Conservation (phyloP, 2,329 filamentous ascomycete species). For the Scytalidium lignicola region DNA sequence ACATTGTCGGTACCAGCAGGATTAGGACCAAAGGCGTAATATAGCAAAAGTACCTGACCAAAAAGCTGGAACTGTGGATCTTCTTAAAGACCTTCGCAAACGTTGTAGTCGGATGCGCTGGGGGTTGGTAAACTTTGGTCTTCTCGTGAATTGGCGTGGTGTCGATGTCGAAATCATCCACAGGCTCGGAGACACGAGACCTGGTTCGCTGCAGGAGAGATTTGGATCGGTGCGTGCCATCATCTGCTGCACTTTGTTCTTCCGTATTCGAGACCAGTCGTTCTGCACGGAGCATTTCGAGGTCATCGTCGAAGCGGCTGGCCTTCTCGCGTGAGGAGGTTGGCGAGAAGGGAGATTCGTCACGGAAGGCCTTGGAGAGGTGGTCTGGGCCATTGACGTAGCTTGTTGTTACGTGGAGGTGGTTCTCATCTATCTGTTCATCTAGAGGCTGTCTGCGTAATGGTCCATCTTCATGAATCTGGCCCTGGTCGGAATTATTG, state of each 20-base stretch:
- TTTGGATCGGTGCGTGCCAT: conserved; percentile 29
- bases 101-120: conserved; percentile 55
- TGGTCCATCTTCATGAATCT: conserved; percentile 25
- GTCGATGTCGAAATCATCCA: conserved; percentile 47
- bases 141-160: conserved; percentile 67
- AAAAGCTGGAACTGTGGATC: conserved; percentile 58
- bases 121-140: conserved; percentile 58
- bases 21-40: conserved; percentile 60
- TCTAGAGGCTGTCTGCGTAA: conserved; percentile 18
- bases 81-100: conserved; percentile 61
- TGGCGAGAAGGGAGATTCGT: conserved; percentile 37
- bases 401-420: conserved; percentile 43
- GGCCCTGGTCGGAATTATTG: conserved; percentile 4
- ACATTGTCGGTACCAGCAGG: conserved; percentile 61
- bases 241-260: conserved; percentile 17
- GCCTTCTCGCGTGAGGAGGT: conserved; percentile 55
- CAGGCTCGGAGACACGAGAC: conserved; percentile 47
- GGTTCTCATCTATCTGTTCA: conserved; percentile 30
- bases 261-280: conserved; percentile 39
- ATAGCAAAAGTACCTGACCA: conserved; percentile 68
- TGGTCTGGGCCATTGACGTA: conserved; percentile 28
- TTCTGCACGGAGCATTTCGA: conserved; percentile 61
- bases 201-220: conserved; percentile 30
- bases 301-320: conserved; percentile 58
- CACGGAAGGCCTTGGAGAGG: conserved; percentile 14